Evolutionary conservation across 1,284 basidiomycete genomes (phyloP), one percentile per base, ranked within the genome.

Genomic region (Marasmius sp.): DNA sequence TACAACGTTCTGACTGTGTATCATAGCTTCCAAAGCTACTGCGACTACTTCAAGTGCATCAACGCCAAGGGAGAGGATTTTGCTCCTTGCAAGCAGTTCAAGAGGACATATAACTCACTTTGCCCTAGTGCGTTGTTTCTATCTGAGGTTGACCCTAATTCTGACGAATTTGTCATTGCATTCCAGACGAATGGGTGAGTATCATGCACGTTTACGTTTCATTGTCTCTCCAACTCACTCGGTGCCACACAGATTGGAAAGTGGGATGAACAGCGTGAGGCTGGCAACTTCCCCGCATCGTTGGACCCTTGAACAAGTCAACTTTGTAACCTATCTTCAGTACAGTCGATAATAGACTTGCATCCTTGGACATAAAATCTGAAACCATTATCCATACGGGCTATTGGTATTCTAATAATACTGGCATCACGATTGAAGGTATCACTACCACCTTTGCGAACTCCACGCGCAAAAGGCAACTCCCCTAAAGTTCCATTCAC

Each of bases 41-140:
- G 92, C 64, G 95, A 99, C 80, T 97, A 97, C 85, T 94, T 94
- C 89, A 97, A 97, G 80, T 99, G 97, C 77, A 82, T 98, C 71
- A 83, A 93, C 72, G 95, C 95, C 70, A 98, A 98, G 83, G 97
- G 97, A 68, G 97, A 99, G 72, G 97, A 99, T 64, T 98, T 91
- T 76, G 88, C 91, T 22, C 95, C 97, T 9, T 99, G 97, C 92
- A 95, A 97, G 83, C 95, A 98, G 81, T 99, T 99, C 89, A 94
- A 92, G 84, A 88, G 90, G 75, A 93, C 94, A 41, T 99, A 95
- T 85, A 86, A 94, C 83, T 95, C 96, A 58, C 88, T 99, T 66
- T 99, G 97, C 83, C 97, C 97, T 66, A 98, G 95, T 97, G 72
- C 76, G 94, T 90, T 38, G 48, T 57, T 47, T 45, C 37, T 58